phyloP scores from a whole-genome alignment of 2,329 filamentous ascomycete species.

The Curvularia spicifera region DNA sequence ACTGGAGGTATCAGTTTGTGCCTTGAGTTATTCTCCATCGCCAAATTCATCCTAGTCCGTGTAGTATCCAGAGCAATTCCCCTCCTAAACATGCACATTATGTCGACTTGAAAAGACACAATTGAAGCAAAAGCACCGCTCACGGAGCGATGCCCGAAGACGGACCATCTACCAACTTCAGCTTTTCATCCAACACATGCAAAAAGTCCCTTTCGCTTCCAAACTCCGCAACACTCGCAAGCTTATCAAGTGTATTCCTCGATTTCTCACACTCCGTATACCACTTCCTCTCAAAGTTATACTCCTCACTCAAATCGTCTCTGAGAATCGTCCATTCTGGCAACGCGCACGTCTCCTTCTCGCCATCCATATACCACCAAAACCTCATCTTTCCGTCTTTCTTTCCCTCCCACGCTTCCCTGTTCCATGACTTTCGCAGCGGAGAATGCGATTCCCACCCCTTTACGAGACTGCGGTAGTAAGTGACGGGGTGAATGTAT shows the following conservation, averaged over 20 bases:
- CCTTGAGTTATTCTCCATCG: background rate
- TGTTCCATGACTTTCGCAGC: conserved; percentile 29
- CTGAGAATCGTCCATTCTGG: conserved; percentile 43
- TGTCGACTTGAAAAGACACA: background rate
- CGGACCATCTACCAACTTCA: conserved; percentile 35
- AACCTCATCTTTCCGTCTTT: conserved; percentile 29
- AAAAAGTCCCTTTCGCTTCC: conserved; percentile 32
- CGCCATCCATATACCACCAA: conserved; percentile 38
- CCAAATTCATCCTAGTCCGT: background rate
- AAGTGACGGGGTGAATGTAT: conserved; percentile 56
- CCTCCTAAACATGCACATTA: background rate
- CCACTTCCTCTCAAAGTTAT: conserved; percentile 42
- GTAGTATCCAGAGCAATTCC: background rate
- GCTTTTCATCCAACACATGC: conserved; percentile 29
- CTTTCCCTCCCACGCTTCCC: conserved; percentile 22
- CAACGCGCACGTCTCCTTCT: conserved; percentile 22
- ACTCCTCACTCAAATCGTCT: conserved; percentile 20
- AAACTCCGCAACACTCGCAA: conserved; percentile 21
- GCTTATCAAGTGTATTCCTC: conserved; percentile 16
- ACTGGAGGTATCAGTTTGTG: background rate
- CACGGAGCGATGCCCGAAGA: conserved; percentile 21
- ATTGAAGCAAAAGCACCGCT: background rate
- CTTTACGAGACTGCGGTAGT: conserved; percentile 35
- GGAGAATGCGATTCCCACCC: conserved; percentile 35
- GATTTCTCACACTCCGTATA: conserved; percentile 37